Conservation (phyloP, 2,329 filamentous ascomycete genomes). For the Fusarium haematococcum region DNA sequence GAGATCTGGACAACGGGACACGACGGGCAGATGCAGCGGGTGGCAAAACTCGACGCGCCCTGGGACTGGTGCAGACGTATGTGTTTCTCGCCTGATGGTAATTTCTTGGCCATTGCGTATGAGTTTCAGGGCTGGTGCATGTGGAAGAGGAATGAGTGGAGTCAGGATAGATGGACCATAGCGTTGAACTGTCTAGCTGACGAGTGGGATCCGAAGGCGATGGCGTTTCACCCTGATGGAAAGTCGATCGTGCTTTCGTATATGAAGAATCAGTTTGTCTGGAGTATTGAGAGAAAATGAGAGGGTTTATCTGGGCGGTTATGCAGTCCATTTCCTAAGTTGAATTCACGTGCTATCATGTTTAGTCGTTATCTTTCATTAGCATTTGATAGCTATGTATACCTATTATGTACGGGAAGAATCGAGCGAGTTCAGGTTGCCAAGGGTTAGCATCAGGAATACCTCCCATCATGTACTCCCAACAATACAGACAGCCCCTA, state of each 20-base stretch:
- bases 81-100: not conserved
- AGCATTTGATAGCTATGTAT: no score
- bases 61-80: not conserved
- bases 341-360: no score
- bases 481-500: not conserved
- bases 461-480: no score
- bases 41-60: not conserved
- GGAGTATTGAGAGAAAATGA: not conserved
- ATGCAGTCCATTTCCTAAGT: no score
- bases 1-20: not conserved
- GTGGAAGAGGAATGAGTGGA: not conserved
- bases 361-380: no score
- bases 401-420: no score
- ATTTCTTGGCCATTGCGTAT: not conserved
- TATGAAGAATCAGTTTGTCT: not conserved
- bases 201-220: not conserved
- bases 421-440: no score
- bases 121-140: not conserved
- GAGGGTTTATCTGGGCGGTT: not conserved
- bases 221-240: not conserved
- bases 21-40: not conserved
- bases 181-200: not conserved
- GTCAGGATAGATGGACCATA: not conserved
- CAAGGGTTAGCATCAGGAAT: no score
- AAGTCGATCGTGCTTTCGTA: not conserved